Percentiles rank a stretch among this genome's conserved stretches.
Evolutionary conservation across 768 basidiomycete species (phyloP).

Genomic region (Xerocomus brunneocitrinus): DNA sequence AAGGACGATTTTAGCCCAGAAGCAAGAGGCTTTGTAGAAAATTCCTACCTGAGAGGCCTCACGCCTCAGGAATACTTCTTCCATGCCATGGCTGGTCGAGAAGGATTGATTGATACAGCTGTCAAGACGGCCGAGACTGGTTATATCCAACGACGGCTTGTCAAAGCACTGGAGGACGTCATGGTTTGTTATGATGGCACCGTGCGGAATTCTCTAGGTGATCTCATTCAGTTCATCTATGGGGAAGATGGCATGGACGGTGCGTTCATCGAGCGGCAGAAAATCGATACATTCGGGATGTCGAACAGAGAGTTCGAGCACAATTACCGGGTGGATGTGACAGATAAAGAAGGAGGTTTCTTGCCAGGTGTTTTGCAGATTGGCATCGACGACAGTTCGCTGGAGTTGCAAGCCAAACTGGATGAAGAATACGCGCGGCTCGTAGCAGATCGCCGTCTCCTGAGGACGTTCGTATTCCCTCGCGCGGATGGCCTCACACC

Average conservation of each 20-base stretch:
- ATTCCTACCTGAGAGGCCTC: constrained; percentile 92
- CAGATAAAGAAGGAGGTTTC: constrained; percentile 78
- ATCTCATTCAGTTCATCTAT: constrained; percentile 93
- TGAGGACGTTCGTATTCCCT: constrained; percentile 85
- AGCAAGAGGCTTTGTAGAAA: constrained; percentile 97
- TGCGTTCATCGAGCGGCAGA: constrained; percentile 94
- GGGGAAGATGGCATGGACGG: constrained; percentile 99
- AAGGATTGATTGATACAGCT: constrained; percentile 98
- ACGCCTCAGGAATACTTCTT: constrained; percentile 99
- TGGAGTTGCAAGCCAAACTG: constrained; percentile 77
- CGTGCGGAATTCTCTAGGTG: constrained; percentile 94
- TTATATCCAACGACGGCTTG: constrained; percentile 96
- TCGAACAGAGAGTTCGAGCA: constrained; percentile 82
- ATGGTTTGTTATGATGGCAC: constrained; percentile 98
- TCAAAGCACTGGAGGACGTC: constrained; percentile 97
- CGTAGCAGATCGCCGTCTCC: constrained; percentile 64
- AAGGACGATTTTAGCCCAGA: constrained; percentile 99
- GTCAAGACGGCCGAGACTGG: constrained; percentile 99
- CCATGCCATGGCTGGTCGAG: constrained; percentile 99
- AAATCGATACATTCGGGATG: constrained; percentile 82
- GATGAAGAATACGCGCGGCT: constrained; percentile 74
- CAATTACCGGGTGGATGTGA: constrained; percentile 93
- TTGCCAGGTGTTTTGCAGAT: constrained; percentile 76
- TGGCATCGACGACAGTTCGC: constrained; percentile 79
- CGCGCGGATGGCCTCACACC: constrained; percentile 62